These are phyloP conservation scores for Firmiana major DNA, from an alignment of 345 rosid genomes.

Conservation along the genomic window DNA sequence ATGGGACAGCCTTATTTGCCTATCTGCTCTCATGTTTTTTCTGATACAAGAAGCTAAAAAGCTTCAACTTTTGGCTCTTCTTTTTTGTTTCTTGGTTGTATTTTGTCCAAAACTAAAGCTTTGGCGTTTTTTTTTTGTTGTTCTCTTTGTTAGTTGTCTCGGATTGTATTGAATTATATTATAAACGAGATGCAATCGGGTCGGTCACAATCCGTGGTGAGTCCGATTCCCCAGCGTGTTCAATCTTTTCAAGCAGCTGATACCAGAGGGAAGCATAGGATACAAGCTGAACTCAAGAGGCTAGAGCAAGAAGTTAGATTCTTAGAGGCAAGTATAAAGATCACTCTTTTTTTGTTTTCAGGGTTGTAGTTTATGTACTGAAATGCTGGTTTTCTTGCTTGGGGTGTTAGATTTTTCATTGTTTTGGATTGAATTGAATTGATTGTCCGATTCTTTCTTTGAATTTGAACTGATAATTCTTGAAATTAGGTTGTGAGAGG, in stretches of 20 bases:
- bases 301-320: constrained; percentile 18
- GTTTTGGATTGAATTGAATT: neutral
- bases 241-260: constrained; percentile 7
- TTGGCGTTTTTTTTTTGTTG: neutral
- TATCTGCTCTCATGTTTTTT: neutral
- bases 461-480: neutral
- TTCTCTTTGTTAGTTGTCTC: neutral
- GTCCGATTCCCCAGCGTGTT: constrained; percentile 2
- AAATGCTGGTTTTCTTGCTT: neutral
- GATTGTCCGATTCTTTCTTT: neutral
- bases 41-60: constrained; percentile 6
- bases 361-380: neutral
- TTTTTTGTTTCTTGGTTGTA: constrained; percentile 6
- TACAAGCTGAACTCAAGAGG: constrained; percentile 20
- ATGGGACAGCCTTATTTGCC: constrained; percentile 2
- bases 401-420: neutral
- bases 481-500: neutral
- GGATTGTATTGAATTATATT: neutral
- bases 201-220: constrained; percentile 4
- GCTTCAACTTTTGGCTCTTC: neutral
- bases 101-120: neutral
- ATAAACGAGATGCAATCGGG: constrained; percentile 14
- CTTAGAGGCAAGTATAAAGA: constrained; percentile 14
- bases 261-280: constrained; percentile 20
- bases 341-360: neutral